Conservation (phyloP, 345 rosid genomes). For the Moringa oleifera region DNA sequence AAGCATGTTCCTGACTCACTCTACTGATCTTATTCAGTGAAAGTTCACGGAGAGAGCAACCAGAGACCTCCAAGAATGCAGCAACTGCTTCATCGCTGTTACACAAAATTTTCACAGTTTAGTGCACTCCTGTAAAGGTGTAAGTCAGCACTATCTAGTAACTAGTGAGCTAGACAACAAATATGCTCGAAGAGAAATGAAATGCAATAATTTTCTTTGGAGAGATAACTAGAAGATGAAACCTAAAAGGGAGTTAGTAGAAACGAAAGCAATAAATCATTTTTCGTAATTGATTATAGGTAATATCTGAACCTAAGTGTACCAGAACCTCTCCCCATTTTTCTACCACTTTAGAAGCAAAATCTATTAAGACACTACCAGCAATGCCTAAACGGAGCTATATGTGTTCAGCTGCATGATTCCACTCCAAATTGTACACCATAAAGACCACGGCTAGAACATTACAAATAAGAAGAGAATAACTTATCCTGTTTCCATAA, state of each 20-base stretch:
- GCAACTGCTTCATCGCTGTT: slow-evolving; percentile 61
- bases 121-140: not conserved
- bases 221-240: not conserved
- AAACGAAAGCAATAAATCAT: not conserved
- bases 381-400: too few species aligned
- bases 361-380: too few species aligned
- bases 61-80: slow-evolving; percentile 47
- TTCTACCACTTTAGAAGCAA: too few species aligned
- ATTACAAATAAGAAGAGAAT: too few species aligned
- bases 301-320: too few species aligned
- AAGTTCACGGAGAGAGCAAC: slow-evolving; percentile 40
- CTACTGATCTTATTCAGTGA: slow-evolving; percentile 32
- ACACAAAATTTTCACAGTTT: slow-evolving; percentile 7
- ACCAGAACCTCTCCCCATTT: too few species aligned
- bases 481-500: too few species aligned
- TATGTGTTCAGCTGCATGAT: too few species aligned
- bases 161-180: not conserved
- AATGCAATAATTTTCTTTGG: not conserved
- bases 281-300: too few species aligned
- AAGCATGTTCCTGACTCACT: slow-evolving; percentile 22
- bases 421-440: too few species aligned
- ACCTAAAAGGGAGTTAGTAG: not conserved
- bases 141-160: not conserved
- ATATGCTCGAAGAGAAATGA: not conserved
- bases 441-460: too few species aligned